Evolutionary conservation across 129 eudicot genomes (phyloP), one percentile per base, ranked within the genome.

Genomic region (Saposhnikovia divaricata): DNA sequence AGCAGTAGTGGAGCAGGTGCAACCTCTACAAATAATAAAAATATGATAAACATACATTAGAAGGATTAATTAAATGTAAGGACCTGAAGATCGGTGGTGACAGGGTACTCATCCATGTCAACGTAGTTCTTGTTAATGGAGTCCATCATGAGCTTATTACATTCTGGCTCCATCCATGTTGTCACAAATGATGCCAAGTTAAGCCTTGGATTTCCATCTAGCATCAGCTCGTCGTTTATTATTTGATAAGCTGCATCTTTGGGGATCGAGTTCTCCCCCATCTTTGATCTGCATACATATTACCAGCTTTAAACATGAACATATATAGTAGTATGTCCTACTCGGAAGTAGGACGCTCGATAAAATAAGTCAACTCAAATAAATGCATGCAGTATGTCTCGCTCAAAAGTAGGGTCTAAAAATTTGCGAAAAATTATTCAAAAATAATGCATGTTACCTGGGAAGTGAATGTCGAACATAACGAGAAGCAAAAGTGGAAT

Each of bases 61-160:
- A 48, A 48, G 21, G 55, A 48, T 48, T 15, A 13, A 48, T 14
- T 48, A 3, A 14, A 50, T 50, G 57, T 4, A 50, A 4, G 57
- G 23, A 50, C 77, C 77, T 73, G 77, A n/a, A 73, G 28, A 6
- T 73, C 55, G 19, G 77, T 73, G 1, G 77, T 73, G 47, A 73
- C 55, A 73, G 77, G 77, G 55, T 73, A 73, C n/a, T 73, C 77
- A 43, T 73, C 51, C 77, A 73, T 73, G 77, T 73, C 77, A 28
- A 44, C 55, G 23, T 73, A 73, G 55, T 73, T 73, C 55, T 73
- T 73, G 77, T 73, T 73, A 42, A 73, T 73, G 39, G 50, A 9
- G 23, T 43, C 77, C 77, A 73, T 73, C 77, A 73, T 73, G 28
- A 73, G 77, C 53, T 73, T 73, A 73, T 73, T 47, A 73, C 77